Evolutionary conservation across 352 stramenopile species (phyloP).

Genomic region (Phytophthora citrophthora): DNA sequence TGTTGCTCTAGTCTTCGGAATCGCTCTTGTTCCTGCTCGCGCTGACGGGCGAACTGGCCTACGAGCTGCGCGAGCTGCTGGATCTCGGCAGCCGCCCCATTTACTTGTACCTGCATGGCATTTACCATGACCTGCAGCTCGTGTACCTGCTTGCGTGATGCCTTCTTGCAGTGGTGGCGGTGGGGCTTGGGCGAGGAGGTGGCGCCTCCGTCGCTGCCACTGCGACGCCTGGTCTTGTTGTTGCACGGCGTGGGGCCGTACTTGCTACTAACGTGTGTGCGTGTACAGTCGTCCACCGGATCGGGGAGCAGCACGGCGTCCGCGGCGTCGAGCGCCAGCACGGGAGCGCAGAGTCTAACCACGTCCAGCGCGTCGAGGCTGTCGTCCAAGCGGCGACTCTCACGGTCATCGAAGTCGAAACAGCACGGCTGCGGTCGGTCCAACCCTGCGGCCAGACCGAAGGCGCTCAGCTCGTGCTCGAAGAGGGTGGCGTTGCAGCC

Average conservation of each 20-base stretch:
- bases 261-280: not conserved
- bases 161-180: constrained; percentile 31
- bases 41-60: constrained; percentile 25
- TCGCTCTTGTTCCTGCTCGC: constrained; percentile 13
- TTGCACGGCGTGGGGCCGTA: constrained; percentile 2
- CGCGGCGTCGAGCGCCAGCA: constrained; percentile 9
- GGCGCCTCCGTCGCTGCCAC: not conserved
- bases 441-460: constrained; percentile 23
- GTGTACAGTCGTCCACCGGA: not conserved
- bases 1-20: constrained; percentile 11
- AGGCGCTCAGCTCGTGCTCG: constrained; percentile 23
- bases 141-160: constrained; percentile 38
- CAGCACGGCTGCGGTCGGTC: constrained; percentile 14
- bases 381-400: constrained; percentile 18
- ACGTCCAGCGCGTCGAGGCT: constrained; percentile 26
- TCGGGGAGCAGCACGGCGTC: constrained; percentile 22
- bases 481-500: constrained; percentile 25
- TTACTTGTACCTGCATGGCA: constrained; percentile 37
- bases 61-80: constrained; percentile 40
- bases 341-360: constrained; percentile 12
- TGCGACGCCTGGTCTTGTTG: constrained; percentile 1
- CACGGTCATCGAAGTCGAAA: constrained; percentile 12
- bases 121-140: constrained; percentile 40
- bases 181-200: constrained; percentile 21
- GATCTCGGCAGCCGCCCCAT: constrained; percentile 32